Evolutionary conservation across 2,329 filamentous ascomycete genomes (phyloP), one percentile per base, ranked within the genome.

Genomic region (Botrytis squamosa): DNA sequence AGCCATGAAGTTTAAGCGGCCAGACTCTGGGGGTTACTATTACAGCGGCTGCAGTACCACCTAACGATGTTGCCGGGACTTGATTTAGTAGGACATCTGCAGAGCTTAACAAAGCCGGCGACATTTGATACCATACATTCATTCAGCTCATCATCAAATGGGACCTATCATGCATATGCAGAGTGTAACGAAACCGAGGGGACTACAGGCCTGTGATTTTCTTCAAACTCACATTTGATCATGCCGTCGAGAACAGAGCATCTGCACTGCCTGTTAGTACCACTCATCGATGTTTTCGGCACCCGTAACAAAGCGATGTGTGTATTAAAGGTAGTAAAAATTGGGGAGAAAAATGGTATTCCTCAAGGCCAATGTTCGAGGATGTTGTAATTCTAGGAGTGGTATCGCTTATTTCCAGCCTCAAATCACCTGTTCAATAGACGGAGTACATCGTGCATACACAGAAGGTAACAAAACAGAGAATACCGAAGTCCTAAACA

Each of bases 1-100:
- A 3, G n/a, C 7, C 12, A 55, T 7, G 4, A 0, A 6, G 2
- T n/a, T 16, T 3, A 2, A n/a, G 14, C 12, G 25, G 52, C 0
- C 44, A 7, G 7, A 20, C 44, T 20, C 3, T 46, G 18, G 44
- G 44, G 44, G 7, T 46, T 46, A 20, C 6, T 46, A 46, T 7
- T 46, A 22, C 20, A 22, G 44, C 52, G n/a, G 25, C 12, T 29
- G 14, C 1, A 6, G 5, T n/a, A 55, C 25, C 25, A n/a, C 12
- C 5, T 4, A 29, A n/a, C 14, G 2, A 55, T 55, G 49, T 14
- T 55, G 12, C 5, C 25, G 22, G 49, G 14, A n/a, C 25, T 10
- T 16, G 16, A 42, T n/a, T 16, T n/a, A 52, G 10, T n/a, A 14
- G 25, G 16, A 3, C 1, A 55, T 29, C 12, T 0, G 25, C 5